phyloP scores from a whole-genome alignment of 257 asterid genomes.

The Salvia splendens region DNA sequence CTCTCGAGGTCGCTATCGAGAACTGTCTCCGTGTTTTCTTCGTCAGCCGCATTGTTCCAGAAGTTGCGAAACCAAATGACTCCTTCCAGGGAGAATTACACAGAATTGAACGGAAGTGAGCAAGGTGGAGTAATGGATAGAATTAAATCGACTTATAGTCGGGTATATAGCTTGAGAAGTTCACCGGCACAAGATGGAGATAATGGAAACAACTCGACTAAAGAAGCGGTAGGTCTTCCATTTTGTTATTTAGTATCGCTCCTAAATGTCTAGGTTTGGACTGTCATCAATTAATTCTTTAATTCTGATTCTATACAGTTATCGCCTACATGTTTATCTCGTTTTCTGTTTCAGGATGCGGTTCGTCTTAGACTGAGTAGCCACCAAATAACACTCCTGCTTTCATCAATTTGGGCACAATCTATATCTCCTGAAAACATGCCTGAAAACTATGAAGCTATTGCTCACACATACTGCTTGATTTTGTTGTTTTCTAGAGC shows the following conservation, averaged over 20 bases:
- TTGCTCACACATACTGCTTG: conserved; percentile 91
- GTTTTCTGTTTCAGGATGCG: conserved; percentile 55
- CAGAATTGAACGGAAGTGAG: conserved; percentile 42
- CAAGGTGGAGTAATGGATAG: conserved; percentile 60
- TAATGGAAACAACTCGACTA: conserved; percentile 42
- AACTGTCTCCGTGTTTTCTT: conserved; percentile 90
- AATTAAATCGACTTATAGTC: conserved; percentile 75
- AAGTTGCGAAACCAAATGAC: conserved; percentile 61
- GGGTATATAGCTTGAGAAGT: conserved; percentile 61
- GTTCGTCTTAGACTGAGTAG: conserved; percentile 85
- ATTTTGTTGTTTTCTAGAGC: conserved; percentile 82
- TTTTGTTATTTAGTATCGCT: conserved; percentile 8
- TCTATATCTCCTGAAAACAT: conserved; percentile 72
- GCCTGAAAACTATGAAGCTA: conserved; percentile 95
- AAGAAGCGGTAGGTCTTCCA: conserved; percentile 50
- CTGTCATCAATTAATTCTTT: not conserved
- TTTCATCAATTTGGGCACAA: conserved; percentile 89
- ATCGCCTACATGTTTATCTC: not conserved
- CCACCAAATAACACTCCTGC: conserved; percentile 79
- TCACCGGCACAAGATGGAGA: conserved; percentile 46
- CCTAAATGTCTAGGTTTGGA: not conserved
- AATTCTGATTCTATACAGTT: not conserved
- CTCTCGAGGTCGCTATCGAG: conserved; percentile 88
- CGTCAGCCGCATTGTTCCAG: conserved; percentile 90
- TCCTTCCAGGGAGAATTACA: conserved; percentile 40